Conservation (phyloP, 2,329 filamentous ascomycete species). For the Ophiocordyceps polyrhachis-furcata region DNA sequence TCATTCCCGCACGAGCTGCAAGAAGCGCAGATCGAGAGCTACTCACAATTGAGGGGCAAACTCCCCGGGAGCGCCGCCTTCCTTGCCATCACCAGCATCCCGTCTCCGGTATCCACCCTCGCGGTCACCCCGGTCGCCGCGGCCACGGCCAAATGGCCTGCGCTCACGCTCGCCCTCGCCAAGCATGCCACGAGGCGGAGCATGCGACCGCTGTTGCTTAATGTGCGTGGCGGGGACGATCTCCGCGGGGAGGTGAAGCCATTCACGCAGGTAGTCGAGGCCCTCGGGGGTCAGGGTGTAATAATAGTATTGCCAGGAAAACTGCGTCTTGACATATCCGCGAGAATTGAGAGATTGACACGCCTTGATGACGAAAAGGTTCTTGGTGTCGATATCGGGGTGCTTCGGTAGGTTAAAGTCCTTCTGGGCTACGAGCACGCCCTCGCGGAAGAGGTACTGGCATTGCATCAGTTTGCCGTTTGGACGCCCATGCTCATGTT, state of each 20-base stretch:
- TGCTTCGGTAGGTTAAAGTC: slow-evolving; percentile 98
- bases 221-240: slow-evolving; percentile 99
- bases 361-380: slow-evolving; percentile 98
- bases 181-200: slow-evolving; percentile 97
- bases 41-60: slow-evolving; percentile 80
- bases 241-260: slow-evolving; percentile 98
- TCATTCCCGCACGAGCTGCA: neutral
- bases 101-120: slow-evolving; percentile 86
- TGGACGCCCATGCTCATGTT: neutral
- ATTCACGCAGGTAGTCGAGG: slow-evolving; percentile 99
- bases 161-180: slow-evolving; percentile 68
- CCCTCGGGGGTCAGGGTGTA: slow-evolving; percentile 99
- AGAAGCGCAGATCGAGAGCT: slow-evolving; percentile 2
- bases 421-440: slow-evolving; percentile 94
- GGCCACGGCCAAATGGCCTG: slow-evolving; percentile 67
- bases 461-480: slow-evolving; percentile 9
- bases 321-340: slow-evolving; percentile 98
- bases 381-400: slow-evolving; percentile 97
- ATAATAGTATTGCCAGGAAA: slow-evolving; percentile 99
- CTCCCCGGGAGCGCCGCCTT: slow-evolving; percentile 79
- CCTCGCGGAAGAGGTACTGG: slow-evolving; percentile 89
- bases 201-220: slow-evolving; percentile 98
- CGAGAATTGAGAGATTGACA: slow-evolving; percentile 95
- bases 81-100: slow-evolving; percentile 72
- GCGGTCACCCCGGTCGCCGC: slow-evolving; percentile 61